Evolutionary conservation across 352 stramenopile genomes (phyloP).

Genomic region (Phytopythium helicoides): DNA sequence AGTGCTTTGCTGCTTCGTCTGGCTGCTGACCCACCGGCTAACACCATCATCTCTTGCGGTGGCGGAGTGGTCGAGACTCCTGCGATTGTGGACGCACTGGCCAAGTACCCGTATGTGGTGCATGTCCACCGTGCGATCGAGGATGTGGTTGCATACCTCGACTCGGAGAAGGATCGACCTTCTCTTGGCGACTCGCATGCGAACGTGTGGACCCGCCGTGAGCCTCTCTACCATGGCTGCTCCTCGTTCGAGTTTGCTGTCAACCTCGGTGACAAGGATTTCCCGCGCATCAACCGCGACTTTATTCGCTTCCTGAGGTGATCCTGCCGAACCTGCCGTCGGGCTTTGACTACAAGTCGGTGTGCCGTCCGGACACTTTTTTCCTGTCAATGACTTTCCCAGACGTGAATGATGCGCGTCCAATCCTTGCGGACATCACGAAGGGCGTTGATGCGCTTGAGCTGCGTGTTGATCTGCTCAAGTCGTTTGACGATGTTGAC

Average conservation of each 20-base stretch:
- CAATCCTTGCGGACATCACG: constrained; percentile 49
- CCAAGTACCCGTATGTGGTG: constrained; percentile 66
- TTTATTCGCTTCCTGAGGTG: constrained; percentile 71
- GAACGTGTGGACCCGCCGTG: constrained; percentile 53
- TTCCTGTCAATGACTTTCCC: constrained; percentile 80
- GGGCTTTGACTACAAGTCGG: constrained; percentile 49
- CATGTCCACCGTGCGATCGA: constrained; percentile 66
- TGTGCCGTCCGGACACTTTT: constrained; percentile 60
- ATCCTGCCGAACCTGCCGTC: constrained; percentile 41
- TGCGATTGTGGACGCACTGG: constrained; percentile 55
- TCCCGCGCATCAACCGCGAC: constrained; percentile 55
- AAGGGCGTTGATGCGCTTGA: constrained; percentile 94
- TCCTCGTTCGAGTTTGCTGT: constrained; percentile 61
- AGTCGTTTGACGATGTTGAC: constrained; percentile 39
- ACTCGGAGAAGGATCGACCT: constrained; percentile 44
- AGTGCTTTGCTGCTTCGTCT: constrained; percentile 57
- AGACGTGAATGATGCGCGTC: constrained; percentile 44
- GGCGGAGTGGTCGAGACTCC: constrained; percentile 80
- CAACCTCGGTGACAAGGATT: constrained; percentile 56
- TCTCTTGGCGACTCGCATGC: constrained; percentile 60
- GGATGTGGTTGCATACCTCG: constrained; percentile 69
- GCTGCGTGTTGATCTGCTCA: constrained; percentile 93
- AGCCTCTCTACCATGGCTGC: constrained; percentile 52
- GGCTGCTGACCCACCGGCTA: constrained; percentile 46
- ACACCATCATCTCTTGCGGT: constrained; percentile 81